Evolutionary conservation across 2,329 filamentous ascomycete genomes (phyloP), one percentile per base, ranked within the genome.

Genomic region (Myriosclerotinia duriaeana): DNA sequence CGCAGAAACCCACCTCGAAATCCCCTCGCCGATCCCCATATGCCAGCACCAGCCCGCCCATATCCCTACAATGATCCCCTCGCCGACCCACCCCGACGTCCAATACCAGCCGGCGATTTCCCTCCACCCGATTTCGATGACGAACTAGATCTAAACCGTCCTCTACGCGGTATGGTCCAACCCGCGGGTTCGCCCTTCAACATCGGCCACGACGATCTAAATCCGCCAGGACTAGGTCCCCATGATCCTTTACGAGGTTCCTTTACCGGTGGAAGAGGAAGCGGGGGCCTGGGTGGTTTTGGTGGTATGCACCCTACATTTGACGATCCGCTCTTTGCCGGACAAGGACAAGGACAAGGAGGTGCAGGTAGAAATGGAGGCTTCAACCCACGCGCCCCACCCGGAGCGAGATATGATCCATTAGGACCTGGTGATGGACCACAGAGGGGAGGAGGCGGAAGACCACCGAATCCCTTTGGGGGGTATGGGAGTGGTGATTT

Each of bases 291-390:
- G 30, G 80, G 83, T 26, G 81, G 82, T 1, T 85, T 86, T 17
- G 85, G 87, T 26, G 84, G 84, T 14, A 99, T 99, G 95, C 91
- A 97, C 78, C 95, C 95, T 0, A 96, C 93, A 0, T 95, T 97
- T 76, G 92, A 97, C 73, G 93, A 98, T 75, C 92, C 92, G 8
- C 78, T 97, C 58, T 97, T 97, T 75, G 84, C 84, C 7, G 89
- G 88, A 0, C 50, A 53, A 55, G 65, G 56, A 38, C 56, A 50
- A 9, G 36, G 64, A 22, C 20, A 15, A 11, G 78, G 77, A 12
- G 80, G 80, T 8, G 83, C 81, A 14, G 80, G 80, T 8, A 78
- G 81, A 3, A 78, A 78, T 20, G 82, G 80, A 0, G 42, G 38
- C 7, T 63, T 62, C 11, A 89, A 93, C 74, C 87, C 89, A 1